These are phyloP conservation scores for Spirogloea muscicola DNA, from an alignment of 139 green algal genomes.

Conservation along the genomic window DNA sequence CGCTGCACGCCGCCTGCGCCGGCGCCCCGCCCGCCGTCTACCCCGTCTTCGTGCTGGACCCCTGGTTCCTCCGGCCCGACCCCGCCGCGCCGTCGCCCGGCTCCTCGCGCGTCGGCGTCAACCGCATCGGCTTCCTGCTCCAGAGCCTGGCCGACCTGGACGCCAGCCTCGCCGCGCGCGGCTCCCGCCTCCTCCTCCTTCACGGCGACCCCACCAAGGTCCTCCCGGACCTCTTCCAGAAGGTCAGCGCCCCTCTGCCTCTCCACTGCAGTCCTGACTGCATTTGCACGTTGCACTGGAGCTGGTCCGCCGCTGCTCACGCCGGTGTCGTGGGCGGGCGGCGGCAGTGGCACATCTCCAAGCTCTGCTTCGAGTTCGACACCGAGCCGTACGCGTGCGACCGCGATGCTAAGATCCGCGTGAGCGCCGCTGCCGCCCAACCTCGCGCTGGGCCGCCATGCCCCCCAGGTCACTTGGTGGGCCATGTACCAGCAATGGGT, in stretches of 20 bases:
- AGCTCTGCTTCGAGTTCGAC: constrained; percentile 39
- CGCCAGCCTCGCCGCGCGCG: not conserved
- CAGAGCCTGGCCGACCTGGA: constrained; percentile 16
- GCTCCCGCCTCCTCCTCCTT: constrained; percentile 22
- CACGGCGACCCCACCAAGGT: constrained; percentile 20
- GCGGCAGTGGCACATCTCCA: constrained; percentile 20
- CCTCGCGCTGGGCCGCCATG: not conserved
- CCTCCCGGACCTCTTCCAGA: constrained; percentile 11
- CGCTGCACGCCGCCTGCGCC: constrained; percentile 17
- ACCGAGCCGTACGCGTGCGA: constrained; percentile 32
- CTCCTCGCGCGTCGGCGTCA: constrained; percentile 28
- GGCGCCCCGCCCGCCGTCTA: constrained; percentile 18
- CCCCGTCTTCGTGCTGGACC: constrained; percentile 39
- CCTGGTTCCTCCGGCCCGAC: constrained; percentile 34
- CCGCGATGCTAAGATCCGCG: constrained; percentile 12
- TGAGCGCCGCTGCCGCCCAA: not conserved
- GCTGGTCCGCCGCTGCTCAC: not conserved
- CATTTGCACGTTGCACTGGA: not conserved
- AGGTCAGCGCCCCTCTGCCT: constrained; percentile 3
- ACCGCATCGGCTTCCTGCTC: constrained; percentile 40
- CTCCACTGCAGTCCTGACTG: too few relatives aligned
- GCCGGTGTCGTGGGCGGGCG: not conserved
- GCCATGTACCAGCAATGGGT: not conserved
- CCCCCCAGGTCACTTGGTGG: not conserved
- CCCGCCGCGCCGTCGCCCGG: constrained; percentile 16